A percentile compares a stretch with the other conserved stretches of the same genome.
Evolutionary conservation across 768 basidiomycete species (phyloP).

Genomic region (Leccinum imitatum): DNA sequence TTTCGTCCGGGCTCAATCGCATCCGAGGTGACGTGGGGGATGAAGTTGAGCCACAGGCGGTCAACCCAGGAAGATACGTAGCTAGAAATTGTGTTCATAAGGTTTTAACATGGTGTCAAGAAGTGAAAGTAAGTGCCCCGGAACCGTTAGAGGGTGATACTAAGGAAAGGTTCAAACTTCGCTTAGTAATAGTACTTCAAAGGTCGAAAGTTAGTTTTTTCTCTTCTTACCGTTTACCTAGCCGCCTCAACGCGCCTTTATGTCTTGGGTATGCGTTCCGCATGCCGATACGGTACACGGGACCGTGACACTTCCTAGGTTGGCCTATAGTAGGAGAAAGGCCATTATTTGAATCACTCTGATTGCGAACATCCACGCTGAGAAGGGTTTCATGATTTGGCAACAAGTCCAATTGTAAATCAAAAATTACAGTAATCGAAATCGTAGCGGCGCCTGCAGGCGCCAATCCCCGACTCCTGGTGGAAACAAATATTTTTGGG

Average conservation of each 20-base stretch:
- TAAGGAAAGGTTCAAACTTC: conserved; percentile 25
- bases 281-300: conserved; percentile 48
- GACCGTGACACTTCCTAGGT: conserved; percentile 38
- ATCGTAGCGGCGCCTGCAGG: neutral
- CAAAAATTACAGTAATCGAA: neutral
- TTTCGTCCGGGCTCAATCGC: conserved; percentile 55
- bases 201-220: neutral
- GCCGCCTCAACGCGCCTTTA: conserved; percentile 45
- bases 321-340: conserved; percentile 47
- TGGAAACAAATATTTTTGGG: too few relatives aligned
- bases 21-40: conserved; percentile 51
- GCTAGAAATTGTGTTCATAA: conserved; percentile 8
- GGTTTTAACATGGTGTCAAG: neutral
- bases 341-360: conserved; percentile 81
- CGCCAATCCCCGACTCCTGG: too few relatives aligned
- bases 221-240: conserved; percentile 39
- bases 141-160: too few relatives aligned
- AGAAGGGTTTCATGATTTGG: conserved; percentile 88
- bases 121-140: neutral
- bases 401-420: conserved; percentile 40
- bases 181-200: conserved; percentile 3
- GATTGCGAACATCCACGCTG: conserved; percentile 65
- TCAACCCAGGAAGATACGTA: conserved; percentile 23
- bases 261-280: conserved; percentile 58
- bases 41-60: conserved; percentile 20